Base-by-base conservation (phyloP, 331 rosid species). In the Rhamnella rubrinervis region DNA sequence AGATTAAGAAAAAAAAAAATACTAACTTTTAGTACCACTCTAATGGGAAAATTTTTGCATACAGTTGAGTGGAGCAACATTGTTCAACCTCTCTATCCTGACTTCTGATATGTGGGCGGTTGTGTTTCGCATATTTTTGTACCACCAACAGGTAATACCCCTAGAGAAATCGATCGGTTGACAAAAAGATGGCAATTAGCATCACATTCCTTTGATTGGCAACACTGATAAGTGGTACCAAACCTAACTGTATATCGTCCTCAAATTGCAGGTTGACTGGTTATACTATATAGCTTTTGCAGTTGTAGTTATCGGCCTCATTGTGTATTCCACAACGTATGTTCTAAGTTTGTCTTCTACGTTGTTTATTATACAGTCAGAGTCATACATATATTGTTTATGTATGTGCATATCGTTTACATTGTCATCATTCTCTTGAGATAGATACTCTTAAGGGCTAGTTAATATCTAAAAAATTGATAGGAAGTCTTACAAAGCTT, bases 21-120 rank as follows among this genome's bases (percentile, higher is more conserved):
- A 56, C 49, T 50, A 23, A 21, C 13, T 41, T 35, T 23, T 47
- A 38, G 16, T 44, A 59, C 38, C 38, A 57, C 38, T 64, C 38
- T 64, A 55, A 61, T 67, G 20, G 56, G 26, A 40, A 11, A 52
- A 1, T 10, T 76, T 67, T 73, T 1, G 56, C 35, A 10, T 39
- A 47, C 88, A 86, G 92, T 47, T 85, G 69, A 77, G 92, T 15
- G 96, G 96, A 77, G 81, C 92, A 12, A 57, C 92, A 39, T 65
- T 88, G 79, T 80, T 84, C 66, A 85, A 86, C 75, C 90, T 89
- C 6, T 89, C 96, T 68, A 35, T 83, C 59, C 85, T 89, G 13
- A 89, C 96, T 10, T 68, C 90, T 38, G 88, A 83, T 75, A 85
- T 89, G 89, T 89, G 96, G 96, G 86, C 86, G 13, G 85, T 89